Percentiles rank a stretch among this genome's conserved stretches.
Evolutionary conservation across 208 protist species (phyloP).

Genomic region (Trichomonas vaginalis): DNA sequence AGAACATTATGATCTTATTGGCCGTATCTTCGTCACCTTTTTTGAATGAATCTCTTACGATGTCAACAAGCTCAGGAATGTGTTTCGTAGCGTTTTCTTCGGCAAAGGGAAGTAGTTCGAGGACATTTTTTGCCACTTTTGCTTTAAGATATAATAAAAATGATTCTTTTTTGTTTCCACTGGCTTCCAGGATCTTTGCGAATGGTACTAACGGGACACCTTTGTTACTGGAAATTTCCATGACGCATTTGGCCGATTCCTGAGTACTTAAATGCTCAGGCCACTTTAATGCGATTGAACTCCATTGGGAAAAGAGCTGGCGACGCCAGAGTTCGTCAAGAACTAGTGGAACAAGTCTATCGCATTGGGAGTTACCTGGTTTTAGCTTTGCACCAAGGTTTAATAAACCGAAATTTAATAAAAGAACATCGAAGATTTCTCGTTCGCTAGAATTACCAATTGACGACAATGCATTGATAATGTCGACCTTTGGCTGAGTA

Average conservation of each 20-base stretch:
- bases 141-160: not conserved
- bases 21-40: not conserved
- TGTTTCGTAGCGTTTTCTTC: not conserved
- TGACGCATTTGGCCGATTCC: not conserved
- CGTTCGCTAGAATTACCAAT: not conserved
- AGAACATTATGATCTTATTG: not conserved
- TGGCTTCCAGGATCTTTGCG: not conserved
- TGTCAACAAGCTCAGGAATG: not conserved
- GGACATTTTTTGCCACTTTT: not conserved
- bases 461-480: not conserved
- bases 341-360: not conserved
- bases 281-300: not conserved
- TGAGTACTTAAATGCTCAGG: not conserved
- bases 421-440: not conserved
- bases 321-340: not conserved
- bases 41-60: not conserved
- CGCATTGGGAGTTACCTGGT: not conserved
- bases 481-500: not conserved
- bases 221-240: not conserved
- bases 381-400: not conserved
- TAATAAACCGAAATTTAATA: not conserved
- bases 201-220: not conserved
- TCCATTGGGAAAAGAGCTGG: not conserved
- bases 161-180: not conserved
- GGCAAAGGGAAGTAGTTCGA: not conserved